phyloP scores from a whole-genome alignment of 768 basidiomycete genomes.

The Mycena sanguinolenta region DNA sequence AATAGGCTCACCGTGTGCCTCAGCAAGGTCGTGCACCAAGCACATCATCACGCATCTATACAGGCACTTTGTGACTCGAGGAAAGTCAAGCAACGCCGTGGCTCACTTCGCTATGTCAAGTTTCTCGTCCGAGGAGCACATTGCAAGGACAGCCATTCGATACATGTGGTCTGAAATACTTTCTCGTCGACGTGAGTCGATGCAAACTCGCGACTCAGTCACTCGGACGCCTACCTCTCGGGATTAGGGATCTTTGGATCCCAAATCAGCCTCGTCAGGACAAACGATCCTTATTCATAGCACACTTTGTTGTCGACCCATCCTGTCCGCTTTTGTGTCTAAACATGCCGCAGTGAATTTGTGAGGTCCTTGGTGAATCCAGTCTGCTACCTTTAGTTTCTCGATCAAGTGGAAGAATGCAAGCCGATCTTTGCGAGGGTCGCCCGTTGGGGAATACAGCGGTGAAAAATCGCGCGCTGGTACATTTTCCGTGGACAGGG shows the following conservation, averaged over 20 bases:
- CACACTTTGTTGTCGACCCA: constrained; percentile 89
- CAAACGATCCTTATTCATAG: background rate
- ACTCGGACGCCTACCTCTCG: constrained; percentile 72
- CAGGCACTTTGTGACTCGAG: background rate
- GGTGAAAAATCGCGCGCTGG: constrained; percentile 68
- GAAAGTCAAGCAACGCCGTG: background rate
- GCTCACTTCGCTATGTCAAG: constrained; percentile 82
- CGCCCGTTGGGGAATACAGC: constrained; percentile 66
- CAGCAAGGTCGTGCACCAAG: constrained; percentile 94
- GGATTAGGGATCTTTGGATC: constrained; percentile 77
- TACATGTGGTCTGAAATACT: constrained; percentile 99
- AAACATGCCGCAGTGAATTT: background rate
- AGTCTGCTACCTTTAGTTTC: constrained; percentile 77
- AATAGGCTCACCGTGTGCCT: constrained; percentile 80
- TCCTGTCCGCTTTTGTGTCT: constrained; percentile 97
- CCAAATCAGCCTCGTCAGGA: constrained; percentile 7
- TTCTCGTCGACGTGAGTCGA: constrained; percentile 1
- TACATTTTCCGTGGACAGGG: constrained; percentile 3
- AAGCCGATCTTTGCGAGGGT: constrained; percentile 75
- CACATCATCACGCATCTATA: constrained; percentile 89
- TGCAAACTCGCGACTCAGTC: too few relatives aligned
- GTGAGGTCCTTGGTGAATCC: too few relatives aligned
- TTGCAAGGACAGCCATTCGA: constrained; percentile 93
- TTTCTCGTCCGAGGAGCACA: constrained; percentile 83
- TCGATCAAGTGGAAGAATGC: constrained; percentile 94